Evolutionary conservation across 2,329 filamentous ascomycete species (phyloP).

Genomic region (Parafenestella ontariensis): DNA sequence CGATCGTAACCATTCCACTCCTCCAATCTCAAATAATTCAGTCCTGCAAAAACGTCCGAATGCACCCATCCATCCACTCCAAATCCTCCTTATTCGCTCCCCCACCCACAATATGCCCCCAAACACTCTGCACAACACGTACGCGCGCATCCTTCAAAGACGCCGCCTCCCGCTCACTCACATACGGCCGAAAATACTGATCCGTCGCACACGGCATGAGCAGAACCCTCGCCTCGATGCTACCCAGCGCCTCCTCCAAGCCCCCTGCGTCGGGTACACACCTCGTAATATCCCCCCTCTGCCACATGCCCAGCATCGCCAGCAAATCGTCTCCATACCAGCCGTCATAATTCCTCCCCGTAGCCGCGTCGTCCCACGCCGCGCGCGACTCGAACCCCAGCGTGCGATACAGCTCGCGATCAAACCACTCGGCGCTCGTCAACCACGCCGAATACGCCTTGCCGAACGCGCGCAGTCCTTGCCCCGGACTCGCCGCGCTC

Average conservation of each 20-base stretch:
- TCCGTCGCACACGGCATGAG: slow-evolving; percentile 52
- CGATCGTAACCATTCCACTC: no score
- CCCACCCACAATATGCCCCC: slow-evolving; percentile 52
- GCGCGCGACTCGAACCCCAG: slow-evolving; percentile 34
- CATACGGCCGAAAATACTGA: slow-evolving; percentile 52
- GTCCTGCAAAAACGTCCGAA: slow-evolving; percentile 14
- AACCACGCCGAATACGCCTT: slow-evolving; percentile 52
- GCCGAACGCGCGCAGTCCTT: slow-evolving; percentile 45
- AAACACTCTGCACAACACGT: slow-evolving; percentile 46
- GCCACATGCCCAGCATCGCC: slow-evolving; percentile 51
- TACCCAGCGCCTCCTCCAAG: slow-evolving; percentile 42
- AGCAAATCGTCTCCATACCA: slow-evolving; percentile 50
- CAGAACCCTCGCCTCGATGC: slow-evolving; percentile 47
- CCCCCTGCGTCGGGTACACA: slow-evolving; percentile 36
- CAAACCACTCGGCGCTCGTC: slow-evolving; percentile 51
- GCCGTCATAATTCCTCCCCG: slow-evolving; percentile 22
- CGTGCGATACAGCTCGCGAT: slow-evolving; percentile 46
- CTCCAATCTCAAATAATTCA: no score
- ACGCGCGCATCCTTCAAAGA: slow-evolving; percentile 41
- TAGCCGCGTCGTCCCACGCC: slow-evolving; percentile 39
- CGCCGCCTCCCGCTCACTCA: slow-evolving; percentile 48
- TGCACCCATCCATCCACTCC: slow-evolving; percentile 29
- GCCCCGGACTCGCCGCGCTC: slow-evolving; percentile 49
- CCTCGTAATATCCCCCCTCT: slow-evolving; percentile 48
- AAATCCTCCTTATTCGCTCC: slow-evolving; percentile 45